phyloP scores from a whole-genome alignment of 805 yeast genomes.

The Debaryomyces maramus region DNA sequence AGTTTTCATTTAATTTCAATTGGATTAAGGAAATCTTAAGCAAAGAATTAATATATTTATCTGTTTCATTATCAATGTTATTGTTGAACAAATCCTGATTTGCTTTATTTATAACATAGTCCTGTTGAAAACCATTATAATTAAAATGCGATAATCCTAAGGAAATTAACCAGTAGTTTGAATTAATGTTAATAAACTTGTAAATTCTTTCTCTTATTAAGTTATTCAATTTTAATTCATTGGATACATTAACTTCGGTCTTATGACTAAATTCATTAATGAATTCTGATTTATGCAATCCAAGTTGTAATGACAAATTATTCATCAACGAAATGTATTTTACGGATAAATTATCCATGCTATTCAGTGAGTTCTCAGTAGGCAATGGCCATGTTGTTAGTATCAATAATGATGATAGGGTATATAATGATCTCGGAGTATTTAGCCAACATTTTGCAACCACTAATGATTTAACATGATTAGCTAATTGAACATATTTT shows the following conservation, averaged over 20 bases:
- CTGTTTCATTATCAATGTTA: slow-evolving; percentile 11
- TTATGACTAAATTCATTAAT: slow-evolving; percentile 43
- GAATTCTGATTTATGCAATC: slow-evolving; percentile 42
- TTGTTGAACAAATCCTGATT: slow-evolving; percentile 20
- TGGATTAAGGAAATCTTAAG: slow-evolving; percentile 37
- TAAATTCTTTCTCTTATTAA: slow-evolving; percentile 41
- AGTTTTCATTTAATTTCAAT: slow-evolving; percentile 39
- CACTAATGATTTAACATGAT: slow-evolving; percentile 37
- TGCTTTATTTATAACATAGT: slow-evolving; percentile 37
- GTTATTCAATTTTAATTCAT: slow-evolving; percentile 32
- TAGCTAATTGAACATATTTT: slow-evolving; percentile 25
- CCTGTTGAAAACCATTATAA: slow-evolving; percentile 33
- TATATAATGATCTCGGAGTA: slow-evolving; percentile 45
- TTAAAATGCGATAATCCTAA: slow-evolving; percentile 37
- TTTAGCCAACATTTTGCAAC: slow-evolving; percentile 44
- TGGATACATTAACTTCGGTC: slow-evolving; percentile 23
- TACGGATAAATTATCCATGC: slow-evolving; percentile 31
- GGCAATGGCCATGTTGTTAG: slow-evolving; percentile 49
- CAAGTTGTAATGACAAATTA: slow-evolving; percentile 41
- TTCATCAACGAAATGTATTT: slow-evolving; percentile 41
- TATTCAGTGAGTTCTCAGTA: slow-evolving; percentile 20
- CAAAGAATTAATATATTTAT: slow-evolving; percentile 26
- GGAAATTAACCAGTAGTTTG: slow-evolving; percentile 43
- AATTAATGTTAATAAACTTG: slow-evolving; percentile 42
- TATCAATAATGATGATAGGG: slow-evolving; percentile 38